These are phyloP conservation scores for Fusarium annulatum DNA, from an alignment of 2,329 filamentous ascomycete species.

Conservation along the genomic window DNA sequence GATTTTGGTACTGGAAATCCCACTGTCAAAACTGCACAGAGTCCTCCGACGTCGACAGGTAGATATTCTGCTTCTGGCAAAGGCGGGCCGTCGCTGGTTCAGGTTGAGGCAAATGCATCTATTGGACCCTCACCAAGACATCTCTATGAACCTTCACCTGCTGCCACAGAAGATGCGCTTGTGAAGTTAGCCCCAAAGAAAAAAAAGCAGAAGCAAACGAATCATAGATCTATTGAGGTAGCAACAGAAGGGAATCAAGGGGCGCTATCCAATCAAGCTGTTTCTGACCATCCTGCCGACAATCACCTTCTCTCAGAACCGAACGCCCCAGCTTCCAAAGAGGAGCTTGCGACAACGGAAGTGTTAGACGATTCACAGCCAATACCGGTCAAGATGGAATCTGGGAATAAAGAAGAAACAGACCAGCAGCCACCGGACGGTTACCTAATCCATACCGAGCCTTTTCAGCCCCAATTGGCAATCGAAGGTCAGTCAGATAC, in stretches of 20 bases:
- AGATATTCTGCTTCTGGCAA: not conserved
- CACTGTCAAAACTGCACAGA: not conserved
- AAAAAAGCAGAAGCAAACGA: conserved; percentile 44
- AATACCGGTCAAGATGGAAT: not conserved
- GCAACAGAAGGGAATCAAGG: not conserved
- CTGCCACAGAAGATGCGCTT: not conserved
- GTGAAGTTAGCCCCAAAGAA: conserved; percentile 40
- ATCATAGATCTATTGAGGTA: not conserved
- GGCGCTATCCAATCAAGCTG: not conserved
- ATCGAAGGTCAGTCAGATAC: not conserved
- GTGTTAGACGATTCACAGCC: not conserved
- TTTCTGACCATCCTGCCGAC: not conserved
- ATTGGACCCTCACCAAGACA: not conserved
- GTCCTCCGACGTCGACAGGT: not conserved
- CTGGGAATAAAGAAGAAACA: conserved; percentile 21
- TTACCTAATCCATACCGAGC: not conserved
- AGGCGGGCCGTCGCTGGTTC: not conserved
- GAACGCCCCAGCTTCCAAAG: not conserved
- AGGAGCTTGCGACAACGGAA: not conserved
- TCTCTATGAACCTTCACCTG: not conserved
- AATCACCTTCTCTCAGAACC: not conserved
- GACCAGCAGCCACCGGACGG: conserved; percentile 10
- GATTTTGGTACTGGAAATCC: not conserved
- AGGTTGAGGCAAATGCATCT: not conserved
- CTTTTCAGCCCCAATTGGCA: not conserved